Evolutionary conservation across 768 basidiomycete species (phyloP).

Genomic region (Hemileccinum rubropunctum): DNA sequence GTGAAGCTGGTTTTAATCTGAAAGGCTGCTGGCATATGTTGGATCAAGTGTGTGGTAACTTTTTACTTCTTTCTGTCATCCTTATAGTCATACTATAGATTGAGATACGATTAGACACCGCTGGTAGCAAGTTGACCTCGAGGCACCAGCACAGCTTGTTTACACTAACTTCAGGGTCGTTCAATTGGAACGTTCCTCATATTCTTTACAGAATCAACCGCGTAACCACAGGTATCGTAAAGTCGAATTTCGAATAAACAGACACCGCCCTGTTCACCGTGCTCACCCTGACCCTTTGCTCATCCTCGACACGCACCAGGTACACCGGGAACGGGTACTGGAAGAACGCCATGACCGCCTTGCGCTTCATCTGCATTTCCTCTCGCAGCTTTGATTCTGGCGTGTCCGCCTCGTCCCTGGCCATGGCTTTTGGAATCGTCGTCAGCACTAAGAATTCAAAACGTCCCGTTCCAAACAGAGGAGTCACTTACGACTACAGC

Average conservation of each 20-base stretch:
- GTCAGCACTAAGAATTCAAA: constrained; percentile 2
- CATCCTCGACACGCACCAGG: constrained; percentile 13
- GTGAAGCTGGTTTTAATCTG: no score
- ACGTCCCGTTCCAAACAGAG: no score
- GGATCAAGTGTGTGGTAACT: no score
- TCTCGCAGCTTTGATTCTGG: constrained; percentile 7
- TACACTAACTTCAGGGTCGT: no score
- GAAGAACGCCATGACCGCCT: constrained; percentile 16
- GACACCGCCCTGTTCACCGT: constrained; percentile 11
- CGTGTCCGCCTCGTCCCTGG: background rate
- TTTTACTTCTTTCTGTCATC: no score
- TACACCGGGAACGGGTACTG: constrained; percentile 14
- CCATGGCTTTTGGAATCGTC: background rate
- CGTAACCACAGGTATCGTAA: constrained; percentile 16
- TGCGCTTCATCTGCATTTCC: constrained; percentile 16
- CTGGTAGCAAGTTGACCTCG: no score
- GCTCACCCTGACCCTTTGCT: constrained; percentile 15
- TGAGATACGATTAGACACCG: no score
- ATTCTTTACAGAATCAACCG: constrained; percentile 14
- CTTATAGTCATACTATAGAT: no score
- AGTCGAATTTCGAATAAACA: constrained; percentile 14
- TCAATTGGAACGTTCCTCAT: background rate
- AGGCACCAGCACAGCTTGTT: no score
- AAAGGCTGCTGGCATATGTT: no score
- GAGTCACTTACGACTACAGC: constrained; percentile 3